Base-by-base conservation (phyloP, 768 basidiomycete genomes). In the Suillus brevipes region DNA sequence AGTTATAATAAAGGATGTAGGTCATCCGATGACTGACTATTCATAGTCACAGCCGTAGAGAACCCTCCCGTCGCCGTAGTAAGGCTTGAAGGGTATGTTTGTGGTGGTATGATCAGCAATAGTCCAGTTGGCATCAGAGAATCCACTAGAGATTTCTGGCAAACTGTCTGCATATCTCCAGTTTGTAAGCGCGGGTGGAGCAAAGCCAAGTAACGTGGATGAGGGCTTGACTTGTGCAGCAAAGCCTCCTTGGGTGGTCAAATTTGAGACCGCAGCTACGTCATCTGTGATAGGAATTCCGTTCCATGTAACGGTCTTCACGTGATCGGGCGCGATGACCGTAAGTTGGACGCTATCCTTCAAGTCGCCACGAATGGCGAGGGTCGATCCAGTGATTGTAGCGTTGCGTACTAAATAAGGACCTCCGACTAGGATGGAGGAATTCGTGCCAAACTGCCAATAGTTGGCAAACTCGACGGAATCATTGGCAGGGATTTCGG, bases 31-130 rank as follows among this genome's bases (percentile, higher is more conserved):
- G 50, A 75, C 89, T 75, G 65, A 93, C 91, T 88, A 95, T 64
- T 87, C 90, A 74, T 95, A 95, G 75, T 94, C 93, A 71, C 92
- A 94, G 1, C 91, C 92, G 74, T 92, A 94, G 36, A 95, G 77
- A n/a, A 93, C 78, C 43, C 89, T 80, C 1, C 90, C 90, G 66
- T 92, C 89, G 1, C 90, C 90, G 67, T 89, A 91, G 66, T 84
- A 79, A 5, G 89, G 89, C 69, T 87, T 86, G 58, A 80, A 80
- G 2, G 90, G 89, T 64, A 89, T 87, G 68, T 90, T 91, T 36
- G 93, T 93, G 25, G 80, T 82, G n/a, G 83, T 90, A 65, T 88
- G 87, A 69, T 91, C 82, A 18, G 91, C 92, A 63, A 81, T 69
- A 10, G 79, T 81, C 92, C 92, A 95, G 4, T 68, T 63, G 2